These are phyloP conservation scores for Chlamydomonas sp. DNA, from an alignment of 139 green algal species.

Conservation along the genomic window DNA sequence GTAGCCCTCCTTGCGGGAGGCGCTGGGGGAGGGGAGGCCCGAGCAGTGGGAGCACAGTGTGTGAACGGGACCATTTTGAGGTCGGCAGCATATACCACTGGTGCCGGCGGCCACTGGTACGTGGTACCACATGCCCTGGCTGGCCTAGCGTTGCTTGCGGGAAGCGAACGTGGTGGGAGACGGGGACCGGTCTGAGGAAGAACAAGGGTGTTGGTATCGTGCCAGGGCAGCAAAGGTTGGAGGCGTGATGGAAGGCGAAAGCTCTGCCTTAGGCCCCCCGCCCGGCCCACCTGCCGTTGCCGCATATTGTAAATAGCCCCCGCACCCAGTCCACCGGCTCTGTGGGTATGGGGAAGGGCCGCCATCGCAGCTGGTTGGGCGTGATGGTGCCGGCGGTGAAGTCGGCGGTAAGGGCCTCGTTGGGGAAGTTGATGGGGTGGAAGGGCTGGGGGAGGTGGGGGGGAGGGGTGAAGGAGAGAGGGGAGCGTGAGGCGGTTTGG, in stretches of 20 bases:
- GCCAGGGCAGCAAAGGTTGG: too few species aligned
- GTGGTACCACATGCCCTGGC: too few species aligned
- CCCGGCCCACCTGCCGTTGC: slow-evolving; percentile 73
- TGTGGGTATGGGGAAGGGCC: slow-evolving; percentile 72
- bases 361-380: slow-evolving; percentile 95
- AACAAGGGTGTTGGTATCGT: too few species aligned
- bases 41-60: neutral
- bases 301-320: slow-evolving; percentile 88
- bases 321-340: slow-evolving; percentile 85
- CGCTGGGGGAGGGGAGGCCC: slow-evolving; percentile 50
- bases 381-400: slow-evolving; percentile 74
- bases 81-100: too few species aligned
- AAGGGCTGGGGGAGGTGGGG: slow-evolving; percentile 29
- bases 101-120: too few species aligned
- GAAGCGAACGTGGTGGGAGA: too few species aligned
- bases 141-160: too few species aligned
- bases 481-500: too few species aligned
- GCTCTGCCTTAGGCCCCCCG: neutral
- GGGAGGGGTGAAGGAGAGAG: too few species aligned
- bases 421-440: slow-evolving; percentile 74
- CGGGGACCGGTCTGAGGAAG: too few species aligned
- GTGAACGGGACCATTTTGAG: neutral
- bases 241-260: neutral
- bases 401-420: slow-evolving; percentile 70
- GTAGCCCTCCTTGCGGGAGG: slow-evolving; percentile 82